Conservation (phyloP, 2,329 filamentous ascomycete genomes). For the Penicillium sp. region DNA sequence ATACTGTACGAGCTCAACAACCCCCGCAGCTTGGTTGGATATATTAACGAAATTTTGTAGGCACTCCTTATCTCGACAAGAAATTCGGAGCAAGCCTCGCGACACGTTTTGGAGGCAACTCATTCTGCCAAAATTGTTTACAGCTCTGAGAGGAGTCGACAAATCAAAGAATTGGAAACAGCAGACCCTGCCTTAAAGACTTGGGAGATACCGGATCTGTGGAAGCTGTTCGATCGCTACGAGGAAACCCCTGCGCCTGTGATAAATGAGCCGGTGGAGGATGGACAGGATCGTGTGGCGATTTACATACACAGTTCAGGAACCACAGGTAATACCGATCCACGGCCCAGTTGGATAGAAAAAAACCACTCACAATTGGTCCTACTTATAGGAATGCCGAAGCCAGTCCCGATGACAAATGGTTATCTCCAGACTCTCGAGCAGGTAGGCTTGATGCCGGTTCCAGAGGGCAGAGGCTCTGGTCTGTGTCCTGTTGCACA, state of each 20-base stretch:
- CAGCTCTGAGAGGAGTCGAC: conserved; percentile 30
- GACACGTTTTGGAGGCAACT: conserved; percentile 20
- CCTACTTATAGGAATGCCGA: conserved; percentile 13
- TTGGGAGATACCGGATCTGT: background rate
- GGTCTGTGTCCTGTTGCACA: background rate
- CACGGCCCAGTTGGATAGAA: background rate
- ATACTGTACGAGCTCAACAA: conserved; percentile 20
- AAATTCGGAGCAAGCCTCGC: conserved; percentile 24
- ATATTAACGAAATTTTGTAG: background rate
- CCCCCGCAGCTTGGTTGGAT: too few species aligned
- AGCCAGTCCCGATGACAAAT: conserved; percentile 24
- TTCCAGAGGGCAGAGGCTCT: background rate
- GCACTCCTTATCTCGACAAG: conserved; percentile 24
- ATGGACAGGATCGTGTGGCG: conserved; percentile 27
- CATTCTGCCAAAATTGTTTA: conserved; percentile 28
- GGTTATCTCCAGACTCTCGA: conserved; percentile 16
- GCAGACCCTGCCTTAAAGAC: background rate
- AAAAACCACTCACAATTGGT: background rate
- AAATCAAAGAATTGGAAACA: conserved; percentile 20
- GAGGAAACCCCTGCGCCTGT: background rate
- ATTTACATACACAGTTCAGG: conserved; percentile 41
- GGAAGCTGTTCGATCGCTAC: conserved; percentile 1
- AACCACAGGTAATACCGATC: conserved; percentile 31
- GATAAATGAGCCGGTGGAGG: conserved; percentile 15
- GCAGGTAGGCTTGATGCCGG: background rate